These are phyloP conservation scores for Piedraia hortae DNA, from an alignment of 2,329 filamentous ascomycete genomes.

Conservation along the genomic window DNA sequence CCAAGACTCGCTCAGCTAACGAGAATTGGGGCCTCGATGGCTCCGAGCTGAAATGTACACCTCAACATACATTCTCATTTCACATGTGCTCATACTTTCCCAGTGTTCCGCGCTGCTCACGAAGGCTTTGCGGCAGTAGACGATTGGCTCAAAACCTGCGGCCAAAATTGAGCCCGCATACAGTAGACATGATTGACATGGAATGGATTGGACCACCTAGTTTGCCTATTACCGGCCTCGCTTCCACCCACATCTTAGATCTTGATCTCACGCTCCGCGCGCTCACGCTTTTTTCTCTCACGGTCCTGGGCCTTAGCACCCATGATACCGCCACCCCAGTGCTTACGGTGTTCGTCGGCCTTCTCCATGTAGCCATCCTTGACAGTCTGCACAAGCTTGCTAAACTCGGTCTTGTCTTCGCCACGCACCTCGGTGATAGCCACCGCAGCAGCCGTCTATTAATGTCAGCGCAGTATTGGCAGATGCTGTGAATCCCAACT, in stretches of 20 bases:
- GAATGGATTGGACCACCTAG: no score
- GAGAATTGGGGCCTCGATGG: constrained; percentile 34
- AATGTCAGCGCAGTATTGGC: background rate
- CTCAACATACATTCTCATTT: constrained; percentile 16
- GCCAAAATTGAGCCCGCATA: no score
- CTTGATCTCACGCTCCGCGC: constrained; percentile 83
- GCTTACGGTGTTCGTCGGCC: constrained; percentile 68
- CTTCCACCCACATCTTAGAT: no score
- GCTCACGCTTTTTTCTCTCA: constrained; percentile 76
- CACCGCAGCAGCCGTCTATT: constrained; percentile 79
- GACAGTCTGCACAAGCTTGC: constrained; percentile 84
- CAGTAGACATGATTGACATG: no score
- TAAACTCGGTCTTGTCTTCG: constrained; percentile 94
- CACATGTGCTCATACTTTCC: background rate
- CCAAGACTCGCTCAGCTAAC: constrained; percentile 35
- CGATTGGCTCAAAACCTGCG: constrained; percentile 14
- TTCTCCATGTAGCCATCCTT: constrained; percentile 97
- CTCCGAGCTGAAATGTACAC: constrained; percentile 64
- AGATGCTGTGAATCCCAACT: constrained; percentile 6
- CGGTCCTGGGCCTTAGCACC: constrained; percentile 65
- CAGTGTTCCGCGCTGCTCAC: constrained; percentile 22
- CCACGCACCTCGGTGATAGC: constrained; percentile 88
- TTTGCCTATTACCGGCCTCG: no score
- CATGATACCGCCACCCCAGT: constrained; percentile 99
- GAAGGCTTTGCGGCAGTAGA: constrained; percentile 20